Evolutionary conservation across 164 flowering plant species (phyloP), one percentile per base, ranked within the genome.

Genomic region (Annona cherimola): DNA sequence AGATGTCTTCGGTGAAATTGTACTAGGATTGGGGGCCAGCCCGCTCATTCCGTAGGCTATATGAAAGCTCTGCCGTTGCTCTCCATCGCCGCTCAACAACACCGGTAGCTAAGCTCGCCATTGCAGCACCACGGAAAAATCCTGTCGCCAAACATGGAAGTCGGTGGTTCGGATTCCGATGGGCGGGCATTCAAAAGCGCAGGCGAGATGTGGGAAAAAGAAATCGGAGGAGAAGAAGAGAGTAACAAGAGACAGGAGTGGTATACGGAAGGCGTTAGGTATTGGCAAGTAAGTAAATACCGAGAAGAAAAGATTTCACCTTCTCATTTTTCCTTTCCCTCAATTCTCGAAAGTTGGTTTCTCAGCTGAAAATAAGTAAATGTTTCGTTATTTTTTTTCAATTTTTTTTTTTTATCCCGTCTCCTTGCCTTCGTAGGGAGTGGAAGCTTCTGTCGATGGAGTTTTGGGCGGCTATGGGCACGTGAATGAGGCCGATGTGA

Each of bases 361-460:
- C 4, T 40, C 63, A 16, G 19, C 5, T 42, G 7, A 2, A 42
- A 41, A 1, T 16, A 12, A 11, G 43, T 55, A 19, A 26, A 2
- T 45, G 42, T 18, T 69, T 69, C 63, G 42, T 20, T 57, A 55
- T 41, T 57, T 35, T 57, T 6, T 4, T 2, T 35, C 41, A 26
- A 16, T 11, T n/a, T n/a, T n/a, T 40, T 20, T 42, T 39, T 44
- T 40, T 12, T 45, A 4, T 1, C 68, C 26, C 55, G n/a, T 72
- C 40, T 42, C 43, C 12, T 54, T 26, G n/a, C 35, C 35, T 19
- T 67, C 71, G 57, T 69, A 93, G 97, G 93, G 89, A 42, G 91
- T 95, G 65, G 97, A 93, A 78, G 96, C 99, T 16, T 85, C 99
- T 2, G 88, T 91, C 14, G 93, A 95, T 83, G 99, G 99, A 4